Conservation (phyloP, 176 grass and related monocot genomes). For the Aegilops longissima region DNA sequence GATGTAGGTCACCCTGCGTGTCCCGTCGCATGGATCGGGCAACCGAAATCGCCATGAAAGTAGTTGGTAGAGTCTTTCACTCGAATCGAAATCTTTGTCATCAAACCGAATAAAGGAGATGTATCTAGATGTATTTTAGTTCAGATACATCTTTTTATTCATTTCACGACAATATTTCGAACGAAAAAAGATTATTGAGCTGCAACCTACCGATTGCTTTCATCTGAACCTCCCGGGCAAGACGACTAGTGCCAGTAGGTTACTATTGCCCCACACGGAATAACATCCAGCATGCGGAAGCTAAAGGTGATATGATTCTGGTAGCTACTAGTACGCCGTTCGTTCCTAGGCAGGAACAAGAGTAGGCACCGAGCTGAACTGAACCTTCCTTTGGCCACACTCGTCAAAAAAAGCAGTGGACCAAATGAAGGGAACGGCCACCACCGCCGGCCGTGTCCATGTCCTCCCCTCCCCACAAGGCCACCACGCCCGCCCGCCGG, state of each 20-base stretch:
- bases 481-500: neutral
- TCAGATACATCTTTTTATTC: too few relatives aligned
- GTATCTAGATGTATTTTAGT: too few relatives aligned
- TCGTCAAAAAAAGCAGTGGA: constrained; percentile 41
- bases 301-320: neutral
- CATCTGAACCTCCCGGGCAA: constrained; percentile 1
- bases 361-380: neutral
- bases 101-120: too few relatives aligned
- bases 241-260: neutral
- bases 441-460: constrained; percentile 33
- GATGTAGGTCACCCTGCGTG: neutral
- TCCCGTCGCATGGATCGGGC: neutral
- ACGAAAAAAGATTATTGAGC: too few relatives aligned
- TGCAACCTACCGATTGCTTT: constrained; percentile 7
- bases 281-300: neutral
- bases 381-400: constrained; percentile 48
- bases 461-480: constrained; percentile 5
- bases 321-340: neutral
- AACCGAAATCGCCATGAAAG: neutral
- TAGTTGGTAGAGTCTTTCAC: too few relatives aligned
- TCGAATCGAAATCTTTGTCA: too few relatives aligned
- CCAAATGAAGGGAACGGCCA: constrained; percentile 9
- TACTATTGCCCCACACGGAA: neutral
- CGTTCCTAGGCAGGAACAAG: constrained; percentile 14
- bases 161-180: too few relatives aligned